phyloP scores from a whole-genome alignment of 2,329 filamentous ascomycete species.

The Colletotrichum phormii region DNA sequence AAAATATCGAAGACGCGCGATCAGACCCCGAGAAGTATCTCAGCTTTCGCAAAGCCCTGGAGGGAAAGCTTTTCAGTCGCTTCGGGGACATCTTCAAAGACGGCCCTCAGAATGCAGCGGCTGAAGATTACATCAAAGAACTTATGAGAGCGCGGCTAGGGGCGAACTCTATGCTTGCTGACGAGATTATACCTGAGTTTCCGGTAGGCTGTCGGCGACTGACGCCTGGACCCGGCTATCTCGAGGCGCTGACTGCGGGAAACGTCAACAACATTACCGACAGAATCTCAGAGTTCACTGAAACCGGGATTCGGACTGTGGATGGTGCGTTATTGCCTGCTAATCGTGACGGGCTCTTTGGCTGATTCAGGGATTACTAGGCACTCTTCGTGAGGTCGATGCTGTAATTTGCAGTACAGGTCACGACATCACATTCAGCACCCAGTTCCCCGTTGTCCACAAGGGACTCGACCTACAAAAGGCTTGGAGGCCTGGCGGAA shows the following conservation, averaged over 20 bases:
- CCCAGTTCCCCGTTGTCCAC: constrained; percentile 67
- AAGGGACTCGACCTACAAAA: constrained; percentile 66
- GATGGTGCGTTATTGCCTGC: not conserved
- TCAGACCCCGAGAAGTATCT: constrained; percentile 73
- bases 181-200: not conserved
- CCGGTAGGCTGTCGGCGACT: not conserved
- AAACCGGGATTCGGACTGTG: not conserved
- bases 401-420: not conserved
- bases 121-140: not conserved
- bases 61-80: constrained; percentile 53
- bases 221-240: not conserved
- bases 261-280: not conserved
- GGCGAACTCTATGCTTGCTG: not conserved
- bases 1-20: constrained; percentile 61
- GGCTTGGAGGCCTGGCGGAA: constrained; percentile 71
- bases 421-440: not conserved
- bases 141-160: not conserved
- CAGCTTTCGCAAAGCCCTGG: constrained; percentile 66
- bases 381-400: not conserved
- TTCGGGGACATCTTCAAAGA: not conserved
- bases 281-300: not conserved
- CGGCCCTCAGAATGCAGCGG: not conserved
- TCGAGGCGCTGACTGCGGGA: not conserved
- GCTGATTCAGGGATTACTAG: not conserved
- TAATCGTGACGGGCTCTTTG: not conserved